Percentiles rank a stretch among this genome's conserved stretches.
These are phyloP conservation scores for Apophysomyces variabilis DNA, from an alignment of 371 early-diverging fungal species.

Conservation along the genomic window DNA sequence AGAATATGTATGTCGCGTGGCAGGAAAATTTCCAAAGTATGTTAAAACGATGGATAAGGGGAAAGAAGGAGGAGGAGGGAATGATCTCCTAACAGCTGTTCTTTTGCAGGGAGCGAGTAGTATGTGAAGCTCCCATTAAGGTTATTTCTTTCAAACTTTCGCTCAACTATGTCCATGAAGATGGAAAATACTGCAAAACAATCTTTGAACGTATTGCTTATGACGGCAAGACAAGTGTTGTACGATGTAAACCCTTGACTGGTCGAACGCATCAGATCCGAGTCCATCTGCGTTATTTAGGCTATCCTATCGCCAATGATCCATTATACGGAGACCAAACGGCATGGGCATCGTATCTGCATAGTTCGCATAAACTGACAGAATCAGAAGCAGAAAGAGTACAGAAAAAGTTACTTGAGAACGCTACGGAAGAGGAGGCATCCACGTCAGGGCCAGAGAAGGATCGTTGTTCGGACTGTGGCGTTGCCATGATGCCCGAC, in stretches of 20 bases:
- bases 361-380: conserved; percentile 51
- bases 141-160: conserved; percentile 85
- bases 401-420: conserved; percentile 14
- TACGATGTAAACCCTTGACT: conserved; percentile 83
- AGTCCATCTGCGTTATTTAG: conserved; percentile 96
- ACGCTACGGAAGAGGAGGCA: conserved; percentile 11
- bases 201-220: conserved; percentile 67
- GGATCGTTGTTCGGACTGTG: conserved; percentile 57
- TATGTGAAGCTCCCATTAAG: conserved; percentile 82
- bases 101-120: conserved; percentile 50
- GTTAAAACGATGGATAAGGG: conserved; percentile 6
- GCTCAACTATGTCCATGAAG: conserved; percentile 78
- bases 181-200: conserved; percentile 84
- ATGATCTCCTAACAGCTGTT: background rate
- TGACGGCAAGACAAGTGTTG: conserved; percentile 72
- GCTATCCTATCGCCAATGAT: conserved; percentile 98
- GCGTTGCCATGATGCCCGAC: conserved; percentile 56
- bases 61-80: background rate
- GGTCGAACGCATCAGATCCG: conserved; percentile 99
- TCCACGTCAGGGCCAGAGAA: background rate
- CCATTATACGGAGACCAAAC: conserved; percentile 81
- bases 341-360: conserved; percentile 70
- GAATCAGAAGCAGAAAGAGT: conserved; percentile 21
- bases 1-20: conserved; percentile 87
- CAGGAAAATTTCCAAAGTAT: conserved; percentile 85